Evolutionary conservation across 1,139 yeast genomes (phyloP).

Genomic region (Diutina pseudorugosa): DNA sequence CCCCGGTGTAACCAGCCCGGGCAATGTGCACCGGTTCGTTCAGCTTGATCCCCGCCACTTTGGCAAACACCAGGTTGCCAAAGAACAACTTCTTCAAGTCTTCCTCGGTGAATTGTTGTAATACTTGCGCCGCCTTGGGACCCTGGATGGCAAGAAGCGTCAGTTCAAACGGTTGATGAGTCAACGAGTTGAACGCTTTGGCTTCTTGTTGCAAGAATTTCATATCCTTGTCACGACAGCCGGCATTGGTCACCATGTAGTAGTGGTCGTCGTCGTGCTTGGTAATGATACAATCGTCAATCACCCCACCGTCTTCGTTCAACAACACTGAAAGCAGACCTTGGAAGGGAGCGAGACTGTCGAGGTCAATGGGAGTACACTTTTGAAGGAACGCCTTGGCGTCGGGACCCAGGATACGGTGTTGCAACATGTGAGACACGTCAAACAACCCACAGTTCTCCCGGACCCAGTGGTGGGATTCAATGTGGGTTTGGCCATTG

Average conservation of each 20-base stretch:
- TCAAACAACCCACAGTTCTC: constrained; percentile 81
- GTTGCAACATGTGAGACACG: constrained; percentile 96
- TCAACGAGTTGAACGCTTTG: constrained; percentile 29
- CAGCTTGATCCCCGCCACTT: constrained; percentile 29
- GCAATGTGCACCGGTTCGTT: constrained; percentile 51
- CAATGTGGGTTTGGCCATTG: constrained; percentile 71
- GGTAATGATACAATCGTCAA: constrained; percentile 88
- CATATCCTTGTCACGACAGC: constrained; percentile 75
- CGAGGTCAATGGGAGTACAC: constrained; percentile 77
- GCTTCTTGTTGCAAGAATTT: constrained; percentile 48
- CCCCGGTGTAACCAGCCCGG: constrained; percentile 96
- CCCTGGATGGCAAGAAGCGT: constrained; percentile 88
- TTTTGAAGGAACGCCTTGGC: constrained; percentile 62
- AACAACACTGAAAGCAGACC: constrained; percentile 73
- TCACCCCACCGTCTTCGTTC: constrained; percentile 66
- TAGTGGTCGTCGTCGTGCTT: constrained; percentile 67
- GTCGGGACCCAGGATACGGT: constrained; percentile 56
- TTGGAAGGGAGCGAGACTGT: constrained; percentile 37
- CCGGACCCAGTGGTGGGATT: constrained; percentile 93
- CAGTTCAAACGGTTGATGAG: constrained; percentile 58
- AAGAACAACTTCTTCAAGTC: constrained; percentile 55
- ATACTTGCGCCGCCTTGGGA: constrained; percentile 57
- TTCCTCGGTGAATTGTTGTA: constrained; percentile 52
- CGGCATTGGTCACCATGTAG: constrained; percentile 95
- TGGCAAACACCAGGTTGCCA: constrained; percentile 56